phyloP scores from a whole-genome alignment of 202 grass and related monocot genomes.

The Elaeis oleifera region DNA sequence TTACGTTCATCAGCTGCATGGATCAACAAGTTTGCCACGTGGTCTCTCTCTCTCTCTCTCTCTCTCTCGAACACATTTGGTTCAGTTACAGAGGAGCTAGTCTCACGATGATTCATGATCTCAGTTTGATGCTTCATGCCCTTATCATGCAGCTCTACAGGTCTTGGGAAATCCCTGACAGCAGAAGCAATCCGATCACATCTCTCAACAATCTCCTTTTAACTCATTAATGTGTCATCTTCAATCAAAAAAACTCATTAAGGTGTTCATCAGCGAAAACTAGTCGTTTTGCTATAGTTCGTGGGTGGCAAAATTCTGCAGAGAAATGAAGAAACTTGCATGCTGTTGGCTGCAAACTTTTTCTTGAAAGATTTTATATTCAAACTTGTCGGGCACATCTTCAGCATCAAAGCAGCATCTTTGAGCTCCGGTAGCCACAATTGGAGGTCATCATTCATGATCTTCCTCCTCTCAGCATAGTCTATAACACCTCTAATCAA shows the following conservation, averaged over 20 bases:
- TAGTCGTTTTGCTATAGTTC: too few relatives aligned
- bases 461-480: constrained; percentile 14
- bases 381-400: constrained; percentile 33
- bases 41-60: constrained; percentile 15
- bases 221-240: too few relatives aligned
- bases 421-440: constrained; percentile 25
- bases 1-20: neutral
- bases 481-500: constrained; percentile 21
- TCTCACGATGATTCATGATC: neutral
- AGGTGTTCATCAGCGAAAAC: too few relatives aligned
- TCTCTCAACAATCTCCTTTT: too few relatives aligned
- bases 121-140: too few relatives aligned
- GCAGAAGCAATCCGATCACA: too few relatives aligned
- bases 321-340: too few relatives aligned
- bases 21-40: constrained; percentile 18
- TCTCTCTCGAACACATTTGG: constrained; percentile 10
- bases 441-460: constrained; percentile 1
- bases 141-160: too few relatives aligned
- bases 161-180: too few relatives aligned
- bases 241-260: too few relatives aligned
- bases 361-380: constrained; percentile 19
- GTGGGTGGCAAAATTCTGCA: too few relatives aligned
- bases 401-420: constrained; percentile 24
- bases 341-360: neutral
- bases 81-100: constrained; percentile 1